phyloP scores from a whole-genome alignment of 139 green algal species.

The Ostreobium quekettii region DNA sequence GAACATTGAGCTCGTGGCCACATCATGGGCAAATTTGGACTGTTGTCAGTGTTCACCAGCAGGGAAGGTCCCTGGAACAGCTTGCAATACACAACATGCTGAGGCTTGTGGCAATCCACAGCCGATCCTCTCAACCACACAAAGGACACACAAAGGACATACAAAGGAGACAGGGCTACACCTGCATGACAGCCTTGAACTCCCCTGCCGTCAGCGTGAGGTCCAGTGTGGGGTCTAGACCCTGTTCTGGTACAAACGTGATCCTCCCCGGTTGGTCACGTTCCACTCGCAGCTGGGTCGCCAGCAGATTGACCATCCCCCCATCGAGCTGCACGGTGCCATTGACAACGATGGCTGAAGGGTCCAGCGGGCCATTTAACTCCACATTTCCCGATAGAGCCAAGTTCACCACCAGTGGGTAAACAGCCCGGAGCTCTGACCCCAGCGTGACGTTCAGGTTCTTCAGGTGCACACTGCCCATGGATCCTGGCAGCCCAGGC shows the following conservation, averaged over 20 bases:
- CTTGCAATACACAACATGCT: too few relatives aligned
- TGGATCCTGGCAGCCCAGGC: not conserved
- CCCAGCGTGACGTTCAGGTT: slow-evolving; percentile 8
- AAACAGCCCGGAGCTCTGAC: slow-evolving; percentile 4
- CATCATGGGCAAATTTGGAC: too few relatives aligned
- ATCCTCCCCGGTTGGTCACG: slow-evolving; percentile 43
- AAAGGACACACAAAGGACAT: too few relatives aligned
- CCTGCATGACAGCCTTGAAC: not conserved
- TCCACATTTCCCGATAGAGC: slow-evolving; percentile 1
- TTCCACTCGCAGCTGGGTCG: slow-evolving; percentile 47
- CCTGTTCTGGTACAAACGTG: slow-evolving; percentile 44
- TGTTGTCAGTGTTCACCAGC: too few relatives aligned
- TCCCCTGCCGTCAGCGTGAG: slow-evolving; percentile 7
- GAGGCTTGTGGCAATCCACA: too few relatives aligned
- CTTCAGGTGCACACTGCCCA: not conserved
- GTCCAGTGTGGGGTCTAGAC: slow-evolving; percentile 17
- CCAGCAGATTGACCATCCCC: slow-evolving; percentile 56
- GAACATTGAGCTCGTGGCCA: too few relatives aligned
- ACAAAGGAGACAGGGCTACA: too few relatives aligned
- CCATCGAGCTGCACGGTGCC: slow-evolving; percentile 43
- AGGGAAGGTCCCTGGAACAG: too few relatives aligned
- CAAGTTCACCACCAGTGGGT: slow-evolving; percentile 11
- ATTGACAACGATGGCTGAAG: slow-evolving; percentile 21
- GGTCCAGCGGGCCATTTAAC: slow-evolving; percentile 2
- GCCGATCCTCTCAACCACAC: too few relatives aligned